Evolutionary conservation across 1,139 yeast species (phyloP), one percentile per base, ranked within the genome.

Genomic region (Candida gigantensis): DNA sequence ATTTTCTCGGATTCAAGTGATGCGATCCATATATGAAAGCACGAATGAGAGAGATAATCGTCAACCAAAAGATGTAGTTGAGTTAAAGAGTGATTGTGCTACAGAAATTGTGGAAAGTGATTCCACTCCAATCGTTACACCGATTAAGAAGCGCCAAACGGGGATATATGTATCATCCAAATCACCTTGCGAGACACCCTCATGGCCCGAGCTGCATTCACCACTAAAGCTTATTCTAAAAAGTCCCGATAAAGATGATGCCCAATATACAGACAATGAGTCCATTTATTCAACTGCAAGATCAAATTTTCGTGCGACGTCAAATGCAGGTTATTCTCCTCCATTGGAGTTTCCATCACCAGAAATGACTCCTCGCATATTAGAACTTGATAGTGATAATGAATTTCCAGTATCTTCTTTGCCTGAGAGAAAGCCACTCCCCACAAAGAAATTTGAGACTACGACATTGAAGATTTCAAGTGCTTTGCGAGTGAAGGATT

Each of bases 261-360:
- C 39, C 15, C 43, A 39, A 13, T 31, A 36, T 10, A 42, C 48
- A 4, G 44, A 36, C 26, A 39, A 28, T 6, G 49, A 45, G 12
- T 45, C 54, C 1, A 36, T 43, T 1, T 56, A 52, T 42, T 57
- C 60, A 11, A 53, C 62, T 2, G 60, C 61, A 3, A 43, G 35
- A 29, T 36, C 45, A 3, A 32, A 32, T 11, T 39, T 39, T 16
- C 32, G 13, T 5, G 27, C 35, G 16, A 19, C 31, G 15, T 21
- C 26, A 23, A 27, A 21, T 14, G 9, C 39, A 20, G 21, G 35
- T 2, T 25, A 27, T 20, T 20, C 6, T 20, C 23, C 6, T 4
- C 6, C 6, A 4, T n/a, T n/a, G 23, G n/a, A 6, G 16, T 18
- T 28, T 15, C 7, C 15, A 5, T n/a, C 23, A 5, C 10, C 16